These are phyloP conservation scores for Oemleria cerasiformis DNA, from an alignment of 306 rosid species.

Conservation along the genomic window DNA sequence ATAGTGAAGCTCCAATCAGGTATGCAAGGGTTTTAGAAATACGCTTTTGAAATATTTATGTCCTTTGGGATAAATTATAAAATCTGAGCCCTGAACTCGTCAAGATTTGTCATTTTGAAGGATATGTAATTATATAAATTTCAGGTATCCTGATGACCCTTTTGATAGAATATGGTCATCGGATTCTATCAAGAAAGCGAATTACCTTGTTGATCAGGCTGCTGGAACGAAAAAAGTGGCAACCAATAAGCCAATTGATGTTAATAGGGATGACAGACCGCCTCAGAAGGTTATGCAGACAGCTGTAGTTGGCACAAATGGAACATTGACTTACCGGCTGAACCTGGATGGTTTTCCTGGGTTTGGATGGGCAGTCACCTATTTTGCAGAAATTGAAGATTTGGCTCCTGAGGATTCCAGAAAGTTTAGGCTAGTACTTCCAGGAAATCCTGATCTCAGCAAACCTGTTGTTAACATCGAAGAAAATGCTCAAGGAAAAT, in stretches of 20 bases:
- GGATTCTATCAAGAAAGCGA: slow-evolving; percentile 86
- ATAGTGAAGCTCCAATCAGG: slow-evolving; percentile 75
- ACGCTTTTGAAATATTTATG: neutral
- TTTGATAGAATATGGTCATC: slow-evolving; percentile 96
- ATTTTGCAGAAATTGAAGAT: slow-evolving; percentile 96
- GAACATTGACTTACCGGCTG: slow-evolving; percentile 83
- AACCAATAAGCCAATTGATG: slow-evolving; percentile 60
- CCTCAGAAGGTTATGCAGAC: slow-evolving; percentile 95
- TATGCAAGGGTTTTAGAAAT: slow-evolving; percentile 14
- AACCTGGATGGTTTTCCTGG: slow-evolving; percentile 94
- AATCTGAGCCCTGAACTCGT: neutral
- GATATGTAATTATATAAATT: slow-evolving; percentile 19
- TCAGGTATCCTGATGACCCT: slow-evolving; percentile 96
- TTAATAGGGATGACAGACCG: slow-evolving; percentile 63
- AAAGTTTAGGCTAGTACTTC: slow-evolving; percentile 84
- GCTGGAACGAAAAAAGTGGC: slow-evolving; percentile 77
- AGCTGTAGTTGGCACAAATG: slow-evolving; percentile 84
- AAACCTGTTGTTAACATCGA: slow-evolving; percentile 79
- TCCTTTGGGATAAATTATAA: neutral
- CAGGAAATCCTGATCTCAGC: slow-evolving; percentile 66
- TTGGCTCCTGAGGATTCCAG: slow-evolving; percentile 60
- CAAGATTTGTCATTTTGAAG: neutral
- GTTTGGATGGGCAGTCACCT: slow-evolving; percentile 74
- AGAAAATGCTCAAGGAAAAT: slow-evolving; percentile 88
- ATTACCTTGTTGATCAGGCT: slow-evolving; percentile 92